These are phyloP conservation scores for Scytalidium sp. DNA, from an alignment of 2,329 filamentous ascomycete species.

Conservation along the genomic window DNA sequence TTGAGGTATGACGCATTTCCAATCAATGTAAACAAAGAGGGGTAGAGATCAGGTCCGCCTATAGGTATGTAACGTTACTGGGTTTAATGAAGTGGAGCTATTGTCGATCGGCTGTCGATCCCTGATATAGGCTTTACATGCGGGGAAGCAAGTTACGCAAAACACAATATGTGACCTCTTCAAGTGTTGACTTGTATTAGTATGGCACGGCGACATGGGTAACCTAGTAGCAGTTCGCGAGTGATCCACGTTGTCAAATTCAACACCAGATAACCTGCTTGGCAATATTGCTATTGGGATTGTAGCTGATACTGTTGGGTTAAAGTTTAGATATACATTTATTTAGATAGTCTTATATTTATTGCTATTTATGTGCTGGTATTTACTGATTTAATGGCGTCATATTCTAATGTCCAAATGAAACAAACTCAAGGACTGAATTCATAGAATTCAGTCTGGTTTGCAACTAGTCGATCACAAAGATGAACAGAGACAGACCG, in stretches of 20 bases:
- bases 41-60: background rate
- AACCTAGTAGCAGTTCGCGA: too few relatives aligned
- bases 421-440: background rate
- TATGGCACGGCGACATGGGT: too few relatives aligned
- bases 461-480: conserved; percentile 11
- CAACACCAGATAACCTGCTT: too few relatives aligned
- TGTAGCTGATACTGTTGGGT: too few relatives aligned
- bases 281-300: too few relatives aligned
- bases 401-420: background rate
- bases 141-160: background rate
- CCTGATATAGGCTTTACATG: background rate
- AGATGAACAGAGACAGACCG: conserved; percentile 18
- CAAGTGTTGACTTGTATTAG: too few relatives aligned
- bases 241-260: too few relatives aligned
- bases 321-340: too few relatives aligned
- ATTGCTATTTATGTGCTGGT: background rate
- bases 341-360: too few relatives aligned
- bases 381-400: background rate
- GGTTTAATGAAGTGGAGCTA: background rate
- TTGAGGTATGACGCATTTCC: background rate
- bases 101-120: background rate
- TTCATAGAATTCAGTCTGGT: background rate
- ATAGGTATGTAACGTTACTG: background rate
- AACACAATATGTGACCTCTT: background rate
- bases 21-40: background rate